Percentiles rank a stretch among this genome's conserved stretches.
These are phyloP conservation scores for Sicyos edulis DNA, from an alignment of 306 rosid species.

Conservation along the genomic window DNA sequence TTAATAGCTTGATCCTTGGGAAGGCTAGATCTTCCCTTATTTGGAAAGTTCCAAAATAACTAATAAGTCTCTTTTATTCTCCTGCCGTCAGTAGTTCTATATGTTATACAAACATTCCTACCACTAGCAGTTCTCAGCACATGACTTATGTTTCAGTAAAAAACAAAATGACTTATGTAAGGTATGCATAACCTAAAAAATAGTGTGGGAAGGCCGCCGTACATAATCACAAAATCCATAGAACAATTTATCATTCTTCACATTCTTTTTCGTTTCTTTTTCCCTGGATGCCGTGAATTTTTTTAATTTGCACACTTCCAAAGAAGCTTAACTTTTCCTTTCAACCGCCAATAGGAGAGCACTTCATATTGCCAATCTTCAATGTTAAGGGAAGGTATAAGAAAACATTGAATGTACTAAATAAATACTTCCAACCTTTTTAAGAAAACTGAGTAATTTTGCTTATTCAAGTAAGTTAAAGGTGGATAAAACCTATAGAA, in stretches of 20 bases:
- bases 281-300: not conserved
- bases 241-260: not conserved
- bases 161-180: not conserved
- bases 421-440: not conserved
- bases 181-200: not conserved
- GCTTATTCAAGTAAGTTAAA: not conserved
- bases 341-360: not conserved
- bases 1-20: constrained; percentile 2
- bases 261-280: not conserved
- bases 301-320: not conserved
- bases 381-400: not conserved
- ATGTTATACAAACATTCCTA: not conserved
- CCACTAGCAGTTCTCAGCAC: not conserved
- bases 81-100: not conserved
- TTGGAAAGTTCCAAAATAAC: not conserved
- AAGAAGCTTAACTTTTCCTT: constrained; percentile 2
- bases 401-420: constrained; percentile 2
- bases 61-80: not conserved
- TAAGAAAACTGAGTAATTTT: not conserved
- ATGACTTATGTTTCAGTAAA: not conserved
- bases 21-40: constrained; percentile 3
- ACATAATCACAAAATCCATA: not conserved
- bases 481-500: not conserved
- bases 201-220: not conserved
- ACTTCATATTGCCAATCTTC: constrained; percentile 2